A percentile compares a stretch with the other conserved stretches of the same genome.
phyloP scores from a whole-genome alignment of 2,329 filamentous ascomycete genomes.

The Ceratocystis albifundus region DNA sequence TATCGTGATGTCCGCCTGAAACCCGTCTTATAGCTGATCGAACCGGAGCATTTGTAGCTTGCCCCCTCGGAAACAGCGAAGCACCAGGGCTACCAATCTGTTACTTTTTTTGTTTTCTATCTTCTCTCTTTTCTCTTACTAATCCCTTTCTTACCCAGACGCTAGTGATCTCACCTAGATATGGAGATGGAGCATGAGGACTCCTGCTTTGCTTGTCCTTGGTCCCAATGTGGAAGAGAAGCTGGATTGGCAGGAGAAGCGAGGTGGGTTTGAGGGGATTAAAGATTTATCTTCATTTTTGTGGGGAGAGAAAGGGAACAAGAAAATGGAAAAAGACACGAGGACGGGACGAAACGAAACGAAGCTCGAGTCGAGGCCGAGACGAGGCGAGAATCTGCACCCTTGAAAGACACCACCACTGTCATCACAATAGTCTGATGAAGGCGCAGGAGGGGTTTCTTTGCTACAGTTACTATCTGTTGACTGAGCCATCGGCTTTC shows the following conservation, averaged over 20 bases:
- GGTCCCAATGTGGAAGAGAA: too few species aligned
- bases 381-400: constrained; percentile 17
- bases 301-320: not conserved
- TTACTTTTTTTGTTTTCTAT: too few species aligned
- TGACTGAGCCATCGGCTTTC: too few species aligned
- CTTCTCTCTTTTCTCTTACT: too few species aligned
- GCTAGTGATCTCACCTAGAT: not conserved
- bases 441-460: too few species aligned
- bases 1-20: constrained; percentile 18
- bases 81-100: not conserved
- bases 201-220: too few species aligned
- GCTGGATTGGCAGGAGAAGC: not conserved
- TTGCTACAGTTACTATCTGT: too few species aligned
- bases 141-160: not conserved
- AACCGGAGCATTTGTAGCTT: constrained; percentile 5
- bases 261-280: not conserved
- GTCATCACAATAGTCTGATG: too few species aligned
- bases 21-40: constrained; percentile 17
- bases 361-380: constrained; percentile 16
- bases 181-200: not conserved
- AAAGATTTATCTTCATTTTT: too few species aligned
- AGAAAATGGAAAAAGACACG: not conserved
- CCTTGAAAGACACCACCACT: constrained; percentile 2
- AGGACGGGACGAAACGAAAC: constrained; percentile 19
- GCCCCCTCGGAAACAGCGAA: not conserved